Conservation (phyloP, 805 yeast genomes). For the Metschnikowia lunata region DNA sequence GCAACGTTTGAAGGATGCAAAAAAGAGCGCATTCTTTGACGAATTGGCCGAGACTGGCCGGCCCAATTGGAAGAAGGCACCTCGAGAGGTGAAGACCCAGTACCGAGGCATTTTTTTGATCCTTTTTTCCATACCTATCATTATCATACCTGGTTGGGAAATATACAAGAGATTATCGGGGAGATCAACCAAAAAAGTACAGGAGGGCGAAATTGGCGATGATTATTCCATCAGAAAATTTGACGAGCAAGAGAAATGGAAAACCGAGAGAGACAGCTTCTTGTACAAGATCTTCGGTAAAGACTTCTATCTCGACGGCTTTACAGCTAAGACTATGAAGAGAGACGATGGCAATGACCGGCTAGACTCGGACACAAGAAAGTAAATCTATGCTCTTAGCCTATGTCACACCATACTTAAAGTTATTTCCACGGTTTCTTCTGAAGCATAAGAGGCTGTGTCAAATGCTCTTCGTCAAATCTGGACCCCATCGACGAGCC, state of each 20-base stretch:
- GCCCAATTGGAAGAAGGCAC: slow-evolving; percentile 43
- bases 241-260: slow-evolving; percentile 39
- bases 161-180: slow-evolving; percentile 36
- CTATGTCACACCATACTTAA: too few species aligned
- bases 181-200: slow-evolving; percentile 35
- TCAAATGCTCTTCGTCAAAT: slow-evolving; percentile 28
- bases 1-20: slow-evolving; percentile 5
- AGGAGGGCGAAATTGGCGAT: slow-evolving; percentile 37
- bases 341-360: neutral
- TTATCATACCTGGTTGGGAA: slow-evolving; percentile 32
- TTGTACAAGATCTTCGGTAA: slow-evolving; percentile 38
- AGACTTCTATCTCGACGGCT: slow-evolving; percentile 42
- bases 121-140: slow-evolving; percentile 35
- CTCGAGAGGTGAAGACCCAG: slow-evolving; percentile 31
- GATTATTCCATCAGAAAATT: slow-evolving; percentile 31
- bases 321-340: slow-evolving; percentile 38
- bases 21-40: slow-evolving; percentile 30
- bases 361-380: too few species aligned
- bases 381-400: too few species aligned
- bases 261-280: slow-evolving; percentile 32
- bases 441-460: slow-evolving; percentile 17
- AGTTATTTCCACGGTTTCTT: slow-evolving; percentile 14
- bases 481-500: slow-evolving; percentile 32
- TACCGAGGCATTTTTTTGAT: slow-evolving; percentile 37
- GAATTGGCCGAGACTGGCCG: slow-evolving; percentile 37